Conservation (phyloP, 2,329 filamentous ascomycete genomes). For the Aspergillus transmontanensis region DNA sequence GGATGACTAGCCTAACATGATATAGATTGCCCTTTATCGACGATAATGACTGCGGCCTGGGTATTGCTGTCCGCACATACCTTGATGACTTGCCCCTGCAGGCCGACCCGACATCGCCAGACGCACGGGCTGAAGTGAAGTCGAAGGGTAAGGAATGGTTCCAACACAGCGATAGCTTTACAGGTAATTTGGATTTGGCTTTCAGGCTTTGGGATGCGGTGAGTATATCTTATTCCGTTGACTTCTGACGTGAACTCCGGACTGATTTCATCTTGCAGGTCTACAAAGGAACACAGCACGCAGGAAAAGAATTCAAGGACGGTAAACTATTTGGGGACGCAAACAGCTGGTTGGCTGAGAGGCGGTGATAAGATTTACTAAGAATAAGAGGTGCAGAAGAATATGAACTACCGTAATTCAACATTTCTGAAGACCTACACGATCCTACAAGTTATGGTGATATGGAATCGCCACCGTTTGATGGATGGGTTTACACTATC, state of each 20-base stretch:
- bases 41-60: conserved; percentile 50
- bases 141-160: conserved; percentile 62
- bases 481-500: not conserved
- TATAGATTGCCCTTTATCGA: conserved; percentile 47
- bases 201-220: conserved; percentile 69
- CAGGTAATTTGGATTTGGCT: conserved; percentile 60
- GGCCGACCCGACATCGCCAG: conserved; percentile 55
- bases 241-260: not conserved
- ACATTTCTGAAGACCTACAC: not conserved
- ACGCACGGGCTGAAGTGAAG: conserved; percentile 54
- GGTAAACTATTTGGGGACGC: conserved; percentile 61
- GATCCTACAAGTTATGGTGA: not conserved
- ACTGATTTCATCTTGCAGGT: conserved; percentile 44
- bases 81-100: conserved; percentile 58
- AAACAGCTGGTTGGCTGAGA: conserved; percentile 58
- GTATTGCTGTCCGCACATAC: conserved; percentile 52
- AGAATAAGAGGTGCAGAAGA: not conserved
- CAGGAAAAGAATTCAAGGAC: conserved; percentile 55
- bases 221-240: conserved; percentile 34
- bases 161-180: conserved; percentile 61
- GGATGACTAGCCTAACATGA: conserved; percentile 9
- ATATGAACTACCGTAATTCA: not conserved
- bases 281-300: conserved; percentile 59
- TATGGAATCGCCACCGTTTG: not conserved
- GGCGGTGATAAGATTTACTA: conserved; percentile 32